Base-by-base conservation (phyloP, 805 yeast species). In the Metschnikowia borealis region DNA sequence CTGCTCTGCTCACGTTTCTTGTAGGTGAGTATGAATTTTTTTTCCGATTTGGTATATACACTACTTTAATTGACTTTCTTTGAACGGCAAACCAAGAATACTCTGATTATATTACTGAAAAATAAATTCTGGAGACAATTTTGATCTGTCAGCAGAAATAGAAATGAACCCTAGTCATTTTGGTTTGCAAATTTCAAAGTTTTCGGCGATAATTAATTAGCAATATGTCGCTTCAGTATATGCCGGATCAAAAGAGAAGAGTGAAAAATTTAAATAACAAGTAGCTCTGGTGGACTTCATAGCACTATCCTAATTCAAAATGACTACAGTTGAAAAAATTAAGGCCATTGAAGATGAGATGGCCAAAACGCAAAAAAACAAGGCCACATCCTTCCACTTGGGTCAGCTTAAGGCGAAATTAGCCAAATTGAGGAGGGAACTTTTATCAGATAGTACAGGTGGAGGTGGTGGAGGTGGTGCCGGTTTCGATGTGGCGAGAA, bases 401-500 rank as follows among this genome's bases (percentile, higher is more conserved):
- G 99, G 99, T 64, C 96, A 90, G 74, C 77, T 94, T 57, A 94
- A 95, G 71, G 99, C 99, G 49, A 94, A 94, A 65, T 74, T 94
- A 50, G 99, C 99, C 48, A 91, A 92, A 66, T 78, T 94, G 60
- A 88, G 96, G 75, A 83, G 97, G 66, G 99, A 94, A 65, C 77
- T 94, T 48, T 76, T 94, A 54, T 64, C 74, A 35, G 81, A 88
- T 17, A 77, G 87, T 38, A 80, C 90, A 37, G 61, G 70, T 14
- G 71, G 73, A 18, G 97, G 97, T 34, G 96, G 97, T 52, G 96
- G 94, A 51, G 88, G 81, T 18, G 97, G 98, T 56, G 82, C 80
- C 20, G 99, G 99, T 6, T 94, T 94, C 70, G 99, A 94, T 73
- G 98, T 94, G 41, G 96, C 96, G n/a, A 83, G 97, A 68, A 92